Percentiles rank a stretch among this genome's conserved stretches.
These are phyloP conservation scores for Mortierella claussenii DNA, from an alignment of 192 early-diverging fungal species.

Conservation along the genomic window DNA sequence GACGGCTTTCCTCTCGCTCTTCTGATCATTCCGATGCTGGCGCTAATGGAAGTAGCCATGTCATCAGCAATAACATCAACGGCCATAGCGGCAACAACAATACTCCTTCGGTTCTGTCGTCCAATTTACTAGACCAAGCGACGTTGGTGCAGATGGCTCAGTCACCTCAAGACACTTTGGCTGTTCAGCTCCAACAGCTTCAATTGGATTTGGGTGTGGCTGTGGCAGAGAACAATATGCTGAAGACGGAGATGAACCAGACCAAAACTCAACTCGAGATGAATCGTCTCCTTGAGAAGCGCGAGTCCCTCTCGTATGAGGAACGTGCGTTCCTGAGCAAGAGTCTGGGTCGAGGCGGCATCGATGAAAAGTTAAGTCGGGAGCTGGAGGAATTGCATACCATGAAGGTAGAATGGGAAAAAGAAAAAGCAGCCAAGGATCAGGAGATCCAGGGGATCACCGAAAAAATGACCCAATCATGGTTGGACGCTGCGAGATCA, in stretches of 20 bases:
- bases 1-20: conserved; percentile 26
- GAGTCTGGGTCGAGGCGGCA: conserved; percentile 39
- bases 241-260: conserved; percentile 77
- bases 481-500: conserved; percentile 37
- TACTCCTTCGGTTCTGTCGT: background rate
- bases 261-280: conserved; percentile 66
- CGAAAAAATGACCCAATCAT: conserved; percentile 51
- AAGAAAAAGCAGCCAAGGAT: conserved; percentile 50
- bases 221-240: conserved; percentile 77
- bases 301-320: conserved; percentile 41
- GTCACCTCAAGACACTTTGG: conserved; percentile 20
- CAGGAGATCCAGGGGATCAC: conserved; percentile 43
- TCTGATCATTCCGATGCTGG: conserved; percentile 32
- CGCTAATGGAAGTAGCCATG: no score
- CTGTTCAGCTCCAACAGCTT: conserved; percentile 62
- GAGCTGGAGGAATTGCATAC: conserved; percentile 50
- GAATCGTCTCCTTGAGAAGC: conserved; percentile 56
- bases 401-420: conserved; percentile 42
- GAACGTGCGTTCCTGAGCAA: conserved; percentile 45
- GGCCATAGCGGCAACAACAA: background rate
- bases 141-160: conserved; percentile 38
- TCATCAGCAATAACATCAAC: conserved; percentile 7
- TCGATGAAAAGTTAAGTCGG: conserved; percentile 34
- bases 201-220: conserved; percentile 74
- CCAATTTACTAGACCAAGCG: conserved; percentile 29